phyloP scores from a whole-genome alignment of 192 early-diverging fungal species.

The Dispira simplex region DNA sequence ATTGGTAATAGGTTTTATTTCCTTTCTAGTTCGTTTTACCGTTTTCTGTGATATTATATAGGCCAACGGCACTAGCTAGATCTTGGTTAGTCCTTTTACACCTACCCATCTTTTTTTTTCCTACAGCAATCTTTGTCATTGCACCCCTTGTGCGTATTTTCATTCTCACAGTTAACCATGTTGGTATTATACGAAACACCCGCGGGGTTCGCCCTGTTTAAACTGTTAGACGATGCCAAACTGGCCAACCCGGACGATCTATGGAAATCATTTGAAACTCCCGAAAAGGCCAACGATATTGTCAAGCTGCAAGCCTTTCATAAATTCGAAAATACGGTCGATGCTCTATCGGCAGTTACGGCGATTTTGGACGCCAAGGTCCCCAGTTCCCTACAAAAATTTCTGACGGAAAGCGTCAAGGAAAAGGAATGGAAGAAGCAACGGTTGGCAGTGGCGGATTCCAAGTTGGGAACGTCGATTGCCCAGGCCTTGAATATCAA shows the following conservation, averaged over 20 bases:
- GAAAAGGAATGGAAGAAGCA: constrained; percentile 89
- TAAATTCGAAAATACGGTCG: constrained; percentile 98
- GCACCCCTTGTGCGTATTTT: no score
- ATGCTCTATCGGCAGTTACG: constrained; percentile 91
- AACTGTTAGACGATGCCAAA: constrained; percentile 80
- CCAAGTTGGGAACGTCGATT: constrained; percentile 76
- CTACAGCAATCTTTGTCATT: no score
- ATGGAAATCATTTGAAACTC: constrained; percentile 76
- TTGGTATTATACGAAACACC: constrained; percentile 95
- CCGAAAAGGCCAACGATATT: constrained; percentile 78
- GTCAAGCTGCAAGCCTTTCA: constrained; percentile 91
- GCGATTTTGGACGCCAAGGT: constrained; percentile 94
- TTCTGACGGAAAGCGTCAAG: constrained; percentile 69
- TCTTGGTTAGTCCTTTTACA: no score
- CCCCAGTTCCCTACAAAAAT: constrained; percentile 86
- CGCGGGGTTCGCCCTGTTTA: constrained; percentile 95
- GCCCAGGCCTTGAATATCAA: constrained; percentile 78
- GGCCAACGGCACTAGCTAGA: no score
- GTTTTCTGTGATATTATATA: no score
- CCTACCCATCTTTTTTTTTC: no score
- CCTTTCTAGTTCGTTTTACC: no score
- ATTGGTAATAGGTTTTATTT: no score
- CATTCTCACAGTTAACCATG: constrained; percentile 27
- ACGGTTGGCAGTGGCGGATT: constrained; percentile 76
- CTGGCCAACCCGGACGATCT: constrained; percentile 74